Evolutionary conservation across 805 yeast genomes (phyloP), one percentile per base, ranked within the genome.

Genomic region (Kregervanrija fluxuum): DNA sequence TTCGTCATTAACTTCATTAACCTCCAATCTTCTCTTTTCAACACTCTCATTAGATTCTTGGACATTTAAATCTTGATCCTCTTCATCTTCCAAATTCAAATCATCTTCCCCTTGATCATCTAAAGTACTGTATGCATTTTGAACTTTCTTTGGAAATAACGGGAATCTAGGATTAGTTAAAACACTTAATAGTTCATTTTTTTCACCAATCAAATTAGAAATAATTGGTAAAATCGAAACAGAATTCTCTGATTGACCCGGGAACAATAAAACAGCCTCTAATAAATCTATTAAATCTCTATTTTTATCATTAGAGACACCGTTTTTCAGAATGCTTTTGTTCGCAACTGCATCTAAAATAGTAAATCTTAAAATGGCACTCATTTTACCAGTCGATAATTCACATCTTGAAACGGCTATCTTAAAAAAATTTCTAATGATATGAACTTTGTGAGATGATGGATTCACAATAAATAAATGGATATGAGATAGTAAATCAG

Each of bases 91-190:
- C 10, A 32, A 38, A 11, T 30, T 13, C 12, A 46, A 51, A 38
- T 49, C 53, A 3, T 43, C 53, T 28, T 35, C 47, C 17, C 55
- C 55, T 30, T 50, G 54, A 16, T 48, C 48, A 15, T 48, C 48
- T 4, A 28, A 33, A 37, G 44, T 48, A 11, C 37, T 44, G 9
- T 17, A 22, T 0, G 22, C 30, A 15, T 37, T 39, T 12, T 42
- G 33, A 10, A 16, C 6, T 13, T 48, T 44, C 28, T 41, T 47
- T 10, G 64, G 55, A 11, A 62, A 43, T n/a, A 62, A 37, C 3
- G 96, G 95, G 53, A 87, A 75, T 54, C 93, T 70, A 36, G 96
- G 95, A 54, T 84, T 83, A 43, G 77, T 73, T 53, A 86, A 69
- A 1, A 83, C 68, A 55, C 85, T 77, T 36, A 81, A 58, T 15